Conservation (phyloP, 192 early-diverging fungal genomes). For the Mycoemilia scoparia region DNA sequence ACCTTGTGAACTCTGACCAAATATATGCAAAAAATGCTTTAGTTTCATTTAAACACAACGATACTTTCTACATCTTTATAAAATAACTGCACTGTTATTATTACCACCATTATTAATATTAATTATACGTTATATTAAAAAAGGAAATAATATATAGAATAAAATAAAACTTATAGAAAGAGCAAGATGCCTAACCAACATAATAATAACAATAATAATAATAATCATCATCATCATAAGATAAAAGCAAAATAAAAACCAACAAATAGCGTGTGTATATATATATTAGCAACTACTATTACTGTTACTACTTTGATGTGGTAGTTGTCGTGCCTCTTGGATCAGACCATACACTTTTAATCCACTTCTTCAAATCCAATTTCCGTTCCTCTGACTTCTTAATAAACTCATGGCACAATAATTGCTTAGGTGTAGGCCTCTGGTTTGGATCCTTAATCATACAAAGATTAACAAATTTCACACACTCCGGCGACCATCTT, state of each 20-base stretch:
- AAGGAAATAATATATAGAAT: constrained; percentile 3
- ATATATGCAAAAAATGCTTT: too few species aligned
- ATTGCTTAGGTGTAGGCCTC: constrained; percentile 45
- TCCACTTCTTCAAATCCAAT: constrained; percentile 52
- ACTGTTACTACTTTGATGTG: too few species aligned
- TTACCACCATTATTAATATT: neutral
- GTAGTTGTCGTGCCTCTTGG: constrained; percentile 1
- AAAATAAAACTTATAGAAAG: neutral
- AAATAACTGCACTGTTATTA: too few species aligned
- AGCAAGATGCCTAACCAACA: neutral
- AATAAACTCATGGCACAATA: constrained; percentile 55
- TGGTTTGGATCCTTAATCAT: constrained; percentile 53
- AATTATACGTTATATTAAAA: neutral
- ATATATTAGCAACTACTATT: too few species aligned
- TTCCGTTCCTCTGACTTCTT: constrained; percentile 32
- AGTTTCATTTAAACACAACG: too few species aligned
- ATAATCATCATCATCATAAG: too few species aligned
- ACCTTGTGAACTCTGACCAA: too few species aligned
- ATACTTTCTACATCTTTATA: too few species aligned
- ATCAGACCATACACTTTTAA: constrained; percentile 47
- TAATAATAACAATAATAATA: too few species aligned
- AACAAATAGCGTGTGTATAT: too few species aligned
- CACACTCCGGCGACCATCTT: constrained; percentile 17
- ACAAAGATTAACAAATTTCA: constrained; percentile 30
- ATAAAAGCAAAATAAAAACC: too few species aligned